phyloP scores from a whole-genome alignment of 106 monocot genomes.

The Allium fistulosum region DNA sequence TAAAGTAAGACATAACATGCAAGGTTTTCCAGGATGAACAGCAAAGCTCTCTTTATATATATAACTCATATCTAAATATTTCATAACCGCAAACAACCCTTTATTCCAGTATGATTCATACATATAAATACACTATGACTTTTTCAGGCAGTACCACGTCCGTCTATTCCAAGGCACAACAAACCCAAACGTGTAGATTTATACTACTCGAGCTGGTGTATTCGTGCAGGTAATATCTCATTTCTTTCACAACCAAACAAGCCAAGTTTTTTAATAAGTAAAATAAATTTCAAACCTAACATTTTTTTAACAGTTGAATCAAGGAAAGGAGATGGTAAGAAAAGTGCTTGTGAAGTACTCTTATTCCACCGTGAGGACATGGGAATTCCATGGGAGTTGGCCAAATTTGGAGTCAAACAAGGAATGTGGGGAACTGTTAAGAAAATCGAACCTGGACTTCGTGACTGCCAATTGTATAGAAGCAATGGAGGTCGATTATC shows the following conservation, averaged over 20 bases:
- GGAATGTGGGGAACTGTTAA: constrained; percentile 96
- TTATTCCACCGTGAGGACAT: constrained; percentile 92
- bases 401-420: constrained; percentile 80
- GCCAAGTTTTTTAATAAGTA: too few relatives aligned
- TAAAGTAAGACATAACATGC: too few relatives aligned
- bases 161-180: constrained; percentile 46
- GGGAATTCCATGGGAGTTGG: constrained; percentile 88
- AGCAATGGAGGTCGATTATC: constrained; percentile 26
- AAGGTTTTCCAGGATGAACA: too few relatives aligned
- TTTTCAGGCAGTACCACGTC: constrained; percentile 55
- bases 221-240: constrained; percentile 54
- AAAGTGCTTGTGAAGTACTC: constrained; percentile 76
- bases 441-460: constrained; percentile 76
- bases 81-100: too few relatives aligned
- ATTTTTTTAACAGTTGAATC: constrained; percentile 39
- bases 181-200: constrained; percentile 84
- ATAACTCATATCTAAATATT: too few relatives aligned
- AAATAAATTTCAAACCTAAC: too few relatives aligned
- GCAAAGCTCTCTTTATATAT: too few relatives aligned
- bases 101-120: too few relatives aligned
- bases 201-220: constrained; percentile 94
- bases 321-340: constrained; percentile 37
- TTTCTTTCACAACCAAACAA: too few relatives aligned
- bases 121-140: too few relatives aligned
- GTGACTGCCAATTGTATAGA: constrained; percentile 51